These are phyloP conservation scores for Globisporangium sylvaticum DNA, from an alignment of 352 stramenopile species.

Conservation along the genomic window DNA sequence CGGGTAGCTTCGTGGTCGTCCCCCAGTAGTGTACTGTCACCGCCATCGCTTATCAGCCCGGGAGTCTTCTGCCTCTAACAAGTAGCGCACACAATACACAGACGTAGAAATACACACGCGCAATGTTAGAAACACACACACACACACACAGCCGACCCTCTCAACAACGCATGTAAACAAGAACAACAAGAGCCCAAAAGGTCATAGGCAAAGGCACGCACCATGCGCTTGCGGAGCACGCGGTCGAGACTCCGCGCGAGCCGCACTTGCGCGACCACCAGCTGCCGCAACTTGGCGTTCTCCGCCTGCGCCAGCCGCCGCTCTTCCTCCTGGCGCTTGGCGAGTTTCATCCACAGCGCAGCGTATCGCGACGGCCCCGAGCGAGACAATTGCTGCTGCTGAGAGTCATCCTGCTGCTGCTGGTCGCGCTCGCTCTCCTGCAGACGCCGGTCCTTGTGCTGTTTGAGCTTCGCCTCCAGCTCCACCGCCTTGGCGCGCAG, in stretches of 20 bases:
- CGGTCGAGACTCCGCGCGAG: slow-evolving; percentile 15
- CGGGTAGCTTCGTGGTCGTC: neutral
- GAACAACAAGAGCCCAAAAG: neutral
- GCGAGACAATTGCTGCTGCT: slow-evolving; percentile 1
- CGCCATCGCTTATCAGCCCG: neutral
- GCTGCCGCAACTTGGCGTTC: slow-evolving; percentile 15
- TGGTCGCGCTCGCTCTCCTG: too few species aligned
- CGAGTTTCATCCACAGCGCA: slow-evolving; percentile 16
- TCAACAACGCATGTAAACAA: too few species aligned
- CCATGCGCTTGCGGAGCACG: slow-evolving; percentile 18
- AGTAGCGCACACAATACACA: neutral
- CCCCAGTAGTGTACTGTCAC: neutral
- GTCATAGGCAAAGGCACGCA: neutral
- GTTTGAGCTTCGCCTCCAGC: slow-evolving; percentile 23
- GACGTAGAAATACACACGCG: neutral
- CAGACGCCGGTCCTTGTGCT: slow-evolving; percentile 13
- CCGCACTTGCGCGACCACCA: slow-evolving; percentile 12
- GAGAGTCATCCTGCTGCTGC: neutral
- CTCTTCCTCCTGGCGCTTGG: slow-evolving; percentile 18
- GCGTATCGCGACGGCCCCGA: slow-evolving; percentile 10
- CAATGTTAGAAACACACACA: too few species aligned
- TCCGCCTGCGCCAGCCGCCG: slow-evolving; percentile 2
- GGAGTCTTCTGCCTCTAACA: neutral
- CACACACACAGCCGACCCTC: too few species aligned
- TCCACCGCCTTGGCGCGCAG: slow-evolving; percentile 25